phyloP scores from a whole-genome alignment of 148 eudicot species.

The Camellia sinensis region DNA sequence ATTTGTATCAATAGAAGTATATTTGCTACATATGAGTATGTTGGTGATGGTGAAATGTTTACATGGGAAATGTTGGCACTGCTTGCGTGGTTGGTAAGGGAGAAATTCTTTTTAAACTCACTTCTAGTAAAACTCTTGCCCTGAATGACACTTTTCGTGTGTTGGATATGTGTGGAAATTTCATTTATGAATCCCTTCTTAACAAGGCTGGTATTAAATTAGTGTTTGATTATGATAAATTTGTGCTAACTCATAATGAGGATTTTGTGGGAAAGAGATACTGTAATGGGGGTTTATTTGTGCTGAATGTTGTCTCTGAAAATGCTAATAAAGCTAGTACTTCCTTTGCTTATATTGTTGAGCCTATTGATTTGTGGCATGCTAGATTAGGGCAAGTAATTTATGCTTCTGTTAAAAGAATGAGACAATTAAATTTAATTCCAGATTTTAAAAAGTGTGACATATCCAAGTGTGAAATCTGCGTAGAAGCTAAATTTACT shows the following conservation, averaged over 20 bases:
- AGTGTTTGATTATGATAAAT: not conserved
- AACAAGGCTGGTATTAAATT: not conserved
- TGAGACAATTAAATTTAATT: not conserved
- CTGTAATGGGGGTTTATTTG: not conserved
- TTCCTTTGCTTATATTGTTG: not conserved
- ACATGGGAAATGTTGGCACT: not conserved
- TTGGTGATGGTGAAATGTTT: not conserved
- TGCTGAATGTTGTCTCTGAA: not conserved
- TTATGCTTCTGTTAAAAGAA: not conserved
- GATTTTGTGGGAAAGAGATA: not conserved
- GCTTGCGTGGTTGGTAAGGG: not conserved
- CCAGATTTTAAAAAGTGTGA: not conserved
- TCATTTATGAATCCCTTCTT: not conserved
- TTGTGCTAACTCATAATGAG: not conserved
- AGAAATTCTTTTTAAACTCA: not conserved
- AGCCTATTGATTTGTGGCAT: not conserved
- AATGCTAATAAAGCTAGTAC: not conserved
- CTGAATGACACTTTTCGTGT: not conserved
- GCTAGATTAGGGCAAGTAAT: conserved; percentile 4
- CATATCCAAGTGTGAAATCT: too few relatives aligned
- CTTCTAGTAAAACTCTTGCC: not conserved
- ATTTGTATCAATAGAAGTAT: not conserved
- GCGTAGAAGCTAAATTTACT: not conserved
- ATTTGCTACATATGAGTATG: not conserved
- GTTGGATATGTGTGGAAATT: not conserved